These are phyloP conservation scores for Herpetomonas tarakana DNA, from an alignment of 208 protist species.

Conservation along the genomic window DNA sequence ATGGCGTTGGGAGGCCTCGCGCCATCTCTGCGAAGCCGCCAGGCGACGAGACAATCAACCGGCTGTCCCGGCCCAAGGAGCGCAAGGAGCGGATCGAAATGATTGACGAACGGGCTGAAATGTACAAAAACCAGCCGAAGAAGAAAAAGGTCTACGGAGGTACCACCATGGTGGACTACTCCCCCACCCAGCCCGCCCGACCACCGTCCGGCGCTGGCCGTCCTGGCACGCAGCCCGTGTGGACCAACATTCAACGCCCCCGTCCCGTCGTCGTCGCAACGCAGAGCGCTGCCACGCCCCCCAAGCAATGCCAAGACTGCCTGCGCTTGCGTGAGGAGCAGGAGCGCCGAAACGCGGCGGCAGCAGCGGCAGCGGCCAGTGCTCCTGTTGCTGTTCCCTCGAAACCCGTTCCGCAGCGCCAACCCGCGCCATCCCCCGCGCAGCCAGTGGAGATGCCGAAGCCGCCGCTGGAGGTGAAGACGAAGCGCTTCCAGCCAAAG, in stretches of 20 bases:
- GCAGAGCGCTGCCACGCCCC: too few species aligned
- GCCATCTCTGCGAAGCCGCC: neutral
- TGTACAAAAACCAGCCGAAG: slow-evolving; percentile 1
- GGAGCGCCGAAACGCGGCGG: neutral
- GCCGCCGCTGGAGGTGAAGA: slow-evolving; percentile 16
- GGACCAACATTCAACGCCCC: neutral
- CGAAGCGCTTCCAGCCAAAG: slow-evolving; percentile 10
- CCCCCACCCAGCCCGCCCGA: neutral
- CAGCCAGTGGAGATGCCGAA: slow-evolving; percentile 4
- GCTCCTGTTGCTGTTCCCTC: neutral
- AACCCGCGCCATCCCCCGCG: too few species aligned
- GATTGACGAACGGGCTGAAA: neutral
- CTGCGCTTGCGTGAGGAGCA: neutral
- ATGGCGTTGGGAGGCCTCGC: neutral
- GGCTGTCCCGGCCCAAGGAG: slow-evolving; percentile 17
- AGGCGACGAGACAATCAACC: slow-evolving; percentile 5
- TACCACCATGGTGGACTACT: neutral
- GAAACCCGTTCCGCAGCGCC: neutral
- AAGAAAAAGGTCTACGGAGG: neutral
- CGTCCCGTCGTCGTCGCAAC: neutral
- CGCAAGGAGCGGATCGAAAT: neutral
- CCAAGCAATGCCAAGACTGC: neutral
- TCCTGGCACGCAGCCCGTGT: neutral
- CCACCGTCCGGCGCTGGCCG: neutral
- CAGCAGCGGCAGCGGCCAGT: neutral